phyloP scores from a whole-genome alignment of 179 eudicot genomes.

The Camellia oleifera region DNA sequence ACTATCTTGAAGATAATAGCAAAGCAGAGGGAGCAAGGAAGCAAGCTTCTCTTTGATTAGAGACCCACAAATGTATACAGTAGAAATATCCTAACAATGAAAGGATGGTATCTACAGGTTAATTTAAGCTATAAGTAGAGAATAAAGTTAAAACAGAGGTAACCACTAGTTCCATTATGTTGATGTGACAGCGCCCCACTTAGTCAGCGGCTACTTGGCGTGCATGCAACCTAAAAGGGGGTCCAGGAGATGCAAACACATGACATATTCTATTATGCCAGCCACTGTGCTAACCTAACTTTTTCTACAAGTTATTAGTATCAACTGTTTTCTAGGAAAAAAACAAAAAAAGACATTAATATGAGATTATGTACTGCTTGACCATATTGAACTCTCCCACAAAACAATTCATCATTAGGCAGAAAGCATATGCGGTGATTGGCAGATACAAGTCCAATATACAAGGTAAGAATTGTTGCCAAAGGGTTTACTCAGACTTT shows the following conservation, averaged over 20 bases:
- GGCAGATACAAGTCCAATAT: too few species aligned
- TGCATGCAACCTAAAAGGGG: too few species aligned
- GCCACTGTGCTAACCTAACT: not conserved
- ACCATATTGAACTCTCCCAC: not conserved
- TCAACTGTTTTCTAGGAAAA: too few species aligned
- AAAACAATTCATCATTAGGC: too few species aligned
- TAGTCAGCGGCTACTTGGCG: too few species aligned
- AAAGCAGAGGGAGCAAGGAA: not conserved
- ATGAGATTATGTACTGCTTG: not conserved
- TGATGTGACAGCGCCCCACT: too few species aligned
- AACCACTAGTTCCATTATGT: not conserved
- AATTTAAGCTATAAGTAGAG: not conserved
- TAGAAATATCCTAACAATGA: not conserved
- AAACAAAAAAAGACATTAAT: not conserved
- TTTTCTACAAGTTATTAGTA: too few species aligned
- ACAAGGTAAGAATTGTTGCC: too few species aligned
- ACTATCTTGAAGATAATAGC: too few species aligned
- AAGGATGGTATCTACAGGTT: not conserved
- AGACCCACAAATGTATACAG: not conserved
- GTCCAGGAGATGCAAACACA: too few species aligned
- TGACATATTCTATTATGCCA: not conserved
- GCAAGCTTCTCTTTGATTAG: not conserved
- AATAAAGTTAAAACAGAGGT: not conserved
- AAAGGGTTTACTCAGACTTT: too few species aligned
- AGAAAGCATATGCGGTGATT: too few species aligned